Percentiles rank a stretch among this genome's conserved stretches.
Conservation (phyloP, 169 alveolate species). For the Plasmodium malariae region DNA sequence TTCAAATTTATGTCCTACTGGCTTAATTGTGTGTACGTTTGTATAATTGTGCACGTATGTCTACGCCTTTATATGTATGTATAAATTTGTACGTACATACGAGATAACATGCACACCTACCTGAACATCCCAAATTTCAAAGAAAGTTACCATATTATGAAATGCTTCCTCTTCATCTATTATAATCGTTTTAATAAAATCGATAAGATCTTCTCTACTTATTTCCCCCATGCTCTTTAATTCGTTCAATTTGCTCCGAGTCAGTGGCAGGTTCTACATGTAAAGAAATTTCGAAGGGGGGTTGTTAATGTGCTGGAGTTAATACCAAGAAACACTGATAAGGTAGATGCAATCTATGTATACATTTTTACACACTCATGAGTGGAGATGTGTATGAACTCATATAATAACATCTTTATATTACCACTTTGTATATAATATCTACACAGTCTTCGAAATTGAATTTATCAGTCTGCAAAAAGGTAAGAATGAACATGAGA, state of each 20-base stretch:
- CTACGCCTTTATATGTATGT: neutral
- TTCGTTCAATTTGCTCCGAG: constrained; percentile 37
- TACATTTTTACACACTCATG: too few relatives aligned
- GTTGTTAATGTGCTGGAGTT: too few relatives aligned
- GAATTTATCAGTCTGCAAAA: constrained; percentile 18
- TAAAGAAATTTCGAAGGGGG: too few relatives aligned
- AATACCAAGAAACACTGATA: too few relatives aligned
- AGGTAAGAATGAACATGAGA: neutral
- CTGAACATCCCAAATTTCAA: constrained; percentile 74
- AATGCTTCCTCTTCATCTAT: constrained; percentile 66
- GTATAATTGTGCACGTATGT: neutral
- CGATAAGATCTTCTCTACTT: constrained; percentile 13
- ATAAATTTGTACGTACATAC: neutral
- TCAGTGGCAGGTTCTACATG: constrained; percentile 39
- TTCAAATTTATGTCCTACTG: neutral
- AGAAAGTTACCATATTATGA: constrained; percentile 61
- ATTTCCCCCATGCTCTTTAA: constrained; percentile 36
- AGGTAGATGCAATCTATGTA: too few relatives aligned
- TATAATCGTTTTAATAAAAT: constrained; percentile 44
- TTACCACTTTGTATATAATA: constrained; percentile 72
- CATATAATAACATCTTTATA: neutral
- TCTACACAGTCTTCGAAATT: constrained; percentile 44
- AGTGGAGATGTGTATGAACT: neutral
- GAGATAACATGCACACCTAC: constrained; percentile 10
- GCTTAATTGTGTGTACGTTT: too few relatives aligned